These are phyloP conservation scores for Lolium rigidum DNA, from an alignment of 176 grass and related monocot species.

Conservation along the genomic window DNA sequence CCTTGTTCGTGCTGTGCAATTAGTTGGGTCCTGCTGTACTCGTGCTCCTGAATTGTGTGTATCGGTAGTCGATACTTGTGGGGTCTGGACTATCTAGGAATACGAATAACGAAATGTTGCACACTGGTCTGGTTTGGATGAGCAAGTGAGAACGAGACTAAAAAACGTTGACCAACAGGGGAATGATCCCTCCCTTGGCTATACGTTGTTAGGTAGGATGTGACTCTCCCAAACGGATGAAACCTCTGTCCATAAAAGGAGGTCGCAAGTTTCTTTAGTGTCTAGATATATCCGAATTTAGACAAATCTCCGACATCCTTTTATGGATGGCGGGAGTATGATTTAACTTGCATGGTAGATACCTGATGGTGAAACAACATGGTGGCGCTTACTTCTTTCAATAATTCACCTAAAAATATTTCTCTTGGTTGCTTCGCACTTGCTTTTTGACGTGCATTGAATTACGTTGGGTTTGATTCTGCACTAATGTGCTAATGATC, in stretches of 20 bases:
- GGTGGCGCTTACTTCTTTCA: neutral
- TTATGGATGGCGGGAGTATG: no score
- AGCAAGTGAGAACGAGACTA: neutral
- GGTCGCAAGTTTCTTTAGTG: no score
- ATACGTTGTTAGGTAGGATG: no score
- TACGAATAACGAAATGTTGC: neutral
- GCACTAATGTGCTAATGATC: neutral
- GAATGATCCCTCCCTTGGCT: no score
- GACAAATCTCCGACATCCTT: no score
- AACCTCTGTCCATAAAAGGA: no score
- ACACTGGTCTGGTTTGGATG: conserved; percentile 8
- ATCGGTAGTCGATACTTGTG: neutral
- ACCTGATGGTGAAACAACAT: neutral
- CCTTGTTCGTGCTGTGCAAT: neutral
- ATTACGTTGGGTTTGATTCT: conserved; percentile 5
- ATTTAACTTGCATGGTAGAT: no score
- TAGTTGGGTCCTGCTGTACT: neutral
- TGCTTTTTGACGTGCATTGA: conserved; percentile 17
- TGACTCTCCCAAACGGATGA: no score
- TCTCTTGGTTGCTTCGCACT: neutral
- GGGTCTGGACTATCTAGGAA: neutral
- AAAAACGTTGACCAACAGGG: no score
- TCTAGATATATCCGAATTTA: no score
- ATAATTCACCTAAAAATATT: neutral
- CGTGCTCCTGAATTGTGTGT: neutral